Base-by-base conservation (phyloP, 345 rosid genomes). In the Corchorus olitorius region DNA sequence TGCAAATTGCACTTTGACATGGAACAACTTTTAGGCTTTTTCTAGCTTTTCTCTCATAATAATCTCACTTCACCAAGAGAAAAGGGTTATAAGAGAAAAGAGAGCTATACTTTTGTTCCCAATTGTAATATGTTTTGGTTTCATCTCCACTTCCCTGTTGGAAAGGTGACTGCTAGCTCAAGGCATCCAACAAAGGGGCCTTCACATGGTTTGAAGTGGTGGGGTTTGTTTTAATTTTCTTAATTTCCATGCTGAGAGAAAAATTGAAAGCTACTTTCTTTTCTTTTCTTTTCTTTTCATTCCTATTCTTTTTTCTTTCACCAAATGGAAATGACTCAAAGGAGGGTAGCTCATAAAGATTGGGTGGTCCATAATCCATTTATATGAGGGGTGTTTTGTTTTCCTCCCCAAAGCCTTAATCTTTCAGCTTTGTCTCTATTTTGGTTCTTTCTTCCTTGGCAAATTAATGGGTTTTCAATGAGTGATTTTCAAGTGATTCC, bases 121-220 rank as follows among this genome's bases (percentile, higher is more conserved):
- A 65, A 77, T 11, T 20, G 63, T 4, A 22, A 43, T 68, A 39
- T 76, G 76, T 14, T 27, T 27, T 13, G 68, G 73, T 71, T 65
- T 76, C 65, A 49, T 39, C 74, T 72, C 79, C 76, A 74, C 73
- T 81, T 75, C 20, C 73, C 53, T 64, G 8, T 73, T 78, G 35
- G 10, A 80, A 82, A 82, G 80, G 69, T 76, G 81, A 66, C 75
- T 74, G 83, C 82, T 77, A 15, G 59, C 81, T 82, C 79, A 80
- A 82, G 85, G 82, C 79, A 80, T 78, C 80, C 65, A 74, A 62
- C 78, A 66, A 72, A 27, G 82, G 64, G 70, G 63, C 70, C 67
- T 73, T 80, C 87, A 83, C 86, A 73, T 81, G 87, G 83, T 81
- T 17, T 52, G 22, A 34, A 83, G 79, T 76, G 83, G 68, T 68